These are phyloP conservation scores for Candida patagonica DNA, from an alignment of 805 yeast genomes.

Conservation along the genomic window DNA sequence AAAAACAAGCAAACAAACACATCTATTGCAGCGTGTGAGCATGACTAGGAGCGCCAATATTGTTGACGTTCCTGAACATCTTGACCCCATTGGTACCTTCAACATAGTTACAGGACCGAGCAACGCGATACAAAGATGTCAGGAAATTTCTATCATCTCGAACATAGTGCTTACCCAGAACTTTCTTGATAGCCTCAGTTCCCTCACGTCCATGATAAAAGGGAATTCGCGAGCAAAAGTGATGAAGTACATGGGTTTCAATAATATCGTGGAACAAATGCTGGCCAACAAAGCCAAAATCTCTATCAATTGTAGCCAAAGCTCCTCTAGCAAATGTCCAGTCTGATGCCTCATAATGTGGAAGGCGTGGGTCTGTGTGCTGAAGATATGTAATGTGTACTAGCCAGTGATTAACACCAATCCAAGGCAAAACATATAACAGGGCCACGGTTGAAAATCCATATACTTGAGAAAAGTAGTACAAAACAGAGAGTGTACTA, in stretches of 20 bases:
- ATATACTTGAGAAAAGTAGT: slow-evolving; percentile 50
- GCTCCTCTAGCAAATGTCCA: slow-evolving; percentile 84
- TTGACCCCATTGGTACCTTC: slow-evolving; percentile 57
- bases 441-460: slow-evolving; percentile 57
- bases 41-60: slow-evolving; percentile 36
- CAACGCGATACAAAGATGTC: slow-evolving; percentile 45
- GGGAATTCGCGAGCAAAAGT: slow-evolving; percentile 74
- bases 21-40: slow-evolving; percentile 4
- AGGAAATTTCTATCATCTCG: slow-evolving; percentile 66
- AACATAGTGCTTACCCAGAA: slow-evolving; percentile 75
- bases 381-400: slow-evolving; percentile 80
- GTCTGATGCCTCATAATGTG: slow-evolving; percentile 65
- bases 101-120: slow-evolving; percentile 61
- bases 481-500: slow-evolving; percentile 41
- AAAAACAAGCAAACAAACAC: slow-evolving; percentile 1
- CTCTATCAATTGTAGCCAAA: slow-evolving; percentile 79
- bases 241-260: slow-evolving; percentile 86
- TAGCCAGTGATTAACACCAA: slow-evolving; percentile 83
- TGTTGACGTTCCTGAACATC: slow-evolving; percentile 70
- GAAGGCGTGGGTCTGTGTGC: slow-evolving; percentile 71
- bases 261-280: slow-evolving; percentile 80
- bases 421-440: slow-evolving; percentile 68
- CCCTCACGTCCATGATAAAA: slow-evolving; percentile 74
- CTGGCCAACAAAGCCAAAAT: slow-evolving; percentile 71
- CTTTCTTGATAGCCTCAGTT: slow-evolving; percentile 67